Percentiles rank a stretch among this genome's conserved stretches.
Conservation (phyloP, 2,329 filamentous ascomycete genomes). For the Metarhizium sp. region DNA sequence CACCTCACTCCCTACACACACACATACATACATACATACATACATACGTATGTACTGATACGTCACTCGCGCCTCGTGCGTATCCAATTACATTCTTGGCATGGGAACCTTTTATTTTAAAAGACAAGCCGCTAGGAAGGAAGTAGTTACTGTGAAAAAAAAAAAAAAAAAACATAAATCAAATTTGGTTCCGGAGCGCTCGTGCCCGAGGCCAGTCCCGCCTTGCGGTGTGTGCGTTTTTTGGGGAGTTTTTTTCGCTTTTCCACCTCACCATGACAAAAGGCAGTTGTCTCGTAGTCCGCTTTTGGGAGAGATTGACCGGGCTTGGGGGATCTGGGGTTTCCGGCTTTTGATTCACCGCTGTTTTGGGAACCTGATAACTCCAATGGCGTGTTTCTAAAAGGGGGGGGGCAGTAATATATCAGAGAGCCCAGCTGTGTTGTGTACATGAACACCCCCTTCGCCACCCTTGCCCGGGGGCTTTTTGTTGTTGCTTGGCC, state of each 20-base stretch:
- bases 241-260: not conserved
- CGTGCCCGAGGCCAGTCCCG: not conserved
- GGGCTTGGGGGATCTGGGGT: not conserved
- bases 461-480: no score
- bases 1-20: no score
- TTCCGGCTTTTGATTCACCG: not conserved
- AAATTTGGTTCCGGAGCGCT: not conserved
- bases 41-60: no score
- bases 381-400: not conserved
- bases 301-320: not conserved
- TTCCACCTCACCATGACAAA: not conserved
- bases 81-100: no score
- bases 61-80: no score
- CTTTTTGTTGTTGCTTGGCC: not conserved
- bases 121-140: not conserved
- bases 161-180: not conserved
- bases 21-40: no score
- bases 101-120: no score
- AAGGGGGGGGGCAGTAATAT: not conserved
- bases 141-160: not conserved
- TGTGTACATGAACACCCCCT: not conserved
- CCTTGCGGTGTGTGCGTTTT: not conserved
- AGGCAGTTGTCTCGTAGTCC: not conserved
- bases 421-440: not conserved
- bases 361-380: not conserved